Percentiles rank a stretch among this genome's conserved stretches.
Evolutionary conservation across 169 alveolate species (phyloP).

Genomic region (Blepharisma undulans): DNA sequence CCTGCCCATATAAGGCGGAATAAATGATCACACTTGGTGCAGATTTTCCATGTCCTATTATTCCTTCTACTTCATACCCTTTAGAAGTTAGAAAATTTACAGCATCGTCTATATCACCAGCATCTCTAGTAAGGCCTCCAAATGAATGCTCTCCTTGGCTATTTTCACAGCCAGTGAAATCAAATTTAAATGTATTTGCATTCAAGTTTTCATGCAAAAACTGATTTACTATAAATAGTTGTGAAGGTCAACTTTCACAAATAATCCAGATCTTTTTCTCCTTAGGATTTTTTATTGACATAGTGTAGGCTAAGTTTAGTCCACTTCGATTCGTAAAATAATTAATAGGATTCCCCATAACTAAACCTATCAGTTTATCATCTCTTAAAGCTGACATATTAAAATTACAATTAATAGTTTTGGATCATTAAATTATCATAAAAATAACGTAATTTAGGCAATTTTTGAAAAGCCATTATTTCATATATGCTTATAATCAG

Average conservation of each 20-base stretch:
- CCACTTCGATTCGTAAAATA: neutral
- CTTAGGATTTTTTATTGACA: neutral
- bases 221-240: neutral
- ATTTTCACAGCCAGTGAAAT: neutral
- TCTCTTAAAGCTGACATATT: neutral
- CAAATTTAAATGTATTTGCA: neutral
- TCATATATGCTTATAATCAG: too few species aligned
- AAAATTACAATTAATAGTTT: too few species aligned
- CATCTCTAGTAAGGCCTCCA: neutral
- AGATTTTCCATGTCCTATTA: constrained; percentile 20
- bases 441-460: too few species aligned
- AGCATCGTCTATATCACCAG: neutral
- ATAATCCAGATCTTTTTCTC: neutral
- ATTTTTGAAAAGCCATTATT: too few species aligned
- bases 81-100: neutral
- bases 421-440: too few species aligned
- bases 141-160: constrained; percentile 13
- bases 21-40: neutral
- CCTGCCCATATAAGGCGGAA: neutral
- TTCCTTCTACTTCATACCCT: neutral
- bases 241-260: neutral
- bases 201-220: neutral
- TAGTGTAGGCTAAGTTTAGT: neutral
- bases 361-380: neutral
- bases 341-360: neutral